phyloP scores from a whole-genome alignment of 768 basidiomycete species.

The Gymnopilus dilepis region DNA sequence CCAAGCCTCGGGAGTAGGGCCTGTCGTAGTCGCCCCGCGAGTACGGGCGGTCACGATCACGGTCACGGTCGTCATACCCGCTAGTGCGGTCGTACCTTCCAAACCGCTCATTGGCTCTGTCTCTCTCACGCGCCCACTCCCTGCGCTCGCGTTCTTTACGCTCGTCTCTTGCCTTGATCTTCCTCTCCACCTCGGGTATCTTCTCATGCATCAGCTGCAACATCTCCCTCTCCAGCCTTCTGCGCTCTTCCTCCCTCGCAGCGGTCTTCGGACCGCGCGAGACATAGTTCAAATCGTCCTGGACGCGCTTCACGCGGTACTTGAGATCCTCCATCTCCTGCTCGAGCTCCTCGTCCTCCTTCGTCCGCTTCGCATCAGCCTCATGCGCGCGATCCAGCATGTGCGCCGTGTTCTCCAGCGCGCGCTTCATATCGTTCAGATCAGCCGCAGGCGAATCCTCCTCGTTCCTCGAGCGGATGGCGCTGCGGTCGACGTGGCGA shows the following conservation, averaged over 20 bases:
- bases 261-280: conserved; percentile 72
- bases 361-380: conserved; percentile 62
- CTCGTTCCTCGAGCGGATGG: conserved; percentile 75
- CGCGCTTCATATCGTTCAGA: conserved; percentile 78
- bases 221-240: conserved; percentile 88
- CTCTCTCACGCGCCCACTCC: conserved; percentile 79
- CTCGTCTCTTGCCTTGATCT: conserved; percentile 79
- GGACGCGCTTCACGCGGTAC: conserved; percentile 83
- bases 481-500: conserved; percentile 85
- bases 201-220: conserved; percentile 87
- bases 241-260: conserved; percentile 83
- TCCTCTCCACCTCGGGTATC: conserved; percentile 88
- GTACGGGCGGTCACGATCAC: conserved; percentile 58
- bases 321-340: conserved; percentile 87
- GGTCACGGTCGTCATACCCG: conserved; percentile 40
- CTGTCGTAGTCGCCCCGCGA: conserved; percentile 39
- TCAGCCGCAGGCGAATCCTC: conserved; percentile 70
- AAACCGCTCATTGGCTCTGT: conserved; percentile 82
- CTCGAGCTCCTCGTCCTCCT: conserved; percentile 90
- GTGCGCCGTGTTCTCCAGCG: conserved; percentile 77
- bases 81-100: conserved; percentile 67
- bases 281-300: conserved; percentile 91
- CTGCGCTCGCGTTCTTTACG: conserved; percentile 78
- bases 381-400: conserved; percentile 78
- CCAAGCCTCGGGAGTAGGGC: conserved; percentile 30